A percentile compares a stretch with the other conserved stretches of the same genome.
Conservation (phyloP, 1,284 basidiomycete genomes). For the Rhodotorula glutinis region DNA sequence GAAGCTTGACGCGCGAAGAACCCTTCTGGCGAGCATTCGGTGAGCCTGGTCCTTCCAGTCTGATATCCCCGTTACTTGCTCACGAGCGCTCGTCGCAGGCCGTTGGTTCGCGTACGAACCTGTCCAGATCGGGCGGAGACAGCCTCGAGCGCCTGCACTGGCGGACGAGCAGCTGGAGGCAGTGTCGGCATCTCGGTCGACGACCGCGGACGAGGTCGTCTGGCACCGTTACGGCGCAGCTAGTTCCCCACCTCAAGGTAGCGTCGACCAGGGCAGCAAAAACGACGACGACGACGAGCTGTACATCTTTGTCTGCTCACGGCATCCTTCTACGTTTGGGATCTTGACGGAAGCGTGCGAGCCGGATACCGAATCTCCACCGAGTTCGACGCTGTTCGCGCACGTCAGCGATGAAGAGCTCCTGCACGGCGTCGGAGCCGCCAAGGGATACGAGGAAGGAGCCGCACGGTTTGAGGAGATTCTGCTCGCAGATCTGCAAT, state of each 20-base stretch:
- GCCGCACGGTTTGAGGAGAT: constrained; percentile 61
- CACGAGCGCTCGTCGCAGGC: constrained; percentile 2
- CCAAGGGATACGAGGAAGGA: constrained; percentile 57
- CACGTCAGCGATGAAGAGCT: constrained; percentile 55
- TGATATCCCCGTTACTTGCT: no score
- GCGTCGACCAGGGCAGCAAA: no score
- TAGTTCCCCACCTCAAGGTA: background rate
- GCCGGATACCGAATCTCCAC: background rate
- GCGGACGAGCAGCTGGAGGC: no score
- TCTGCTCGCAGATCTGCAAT: constrained; percentile 50
- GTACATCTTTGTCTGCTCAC: constrained; percentile 62
- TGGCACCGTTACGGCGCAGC: constrained; percentile 34
- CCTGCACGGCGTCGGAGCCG: constrained; percentile 57
- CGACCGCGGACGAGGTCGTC: background rate
- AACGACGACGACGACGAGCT: constrained; percentile 50
- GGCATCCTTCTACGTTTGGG: constrained; percentile 57
- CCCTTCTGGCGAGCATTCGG: constrained; percentile 79
- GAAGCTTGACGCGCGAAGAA: constrained; percentile 70
- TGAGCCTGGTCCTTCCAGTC: no score
- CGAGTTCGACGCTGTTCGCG: constrained; percentile 57
- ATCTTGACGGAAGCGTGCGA: no score
- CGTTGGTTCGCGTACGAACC: constrained; percentile 69
- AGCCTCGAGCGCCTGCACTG: no score
- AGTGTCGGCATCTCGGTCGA: no score
- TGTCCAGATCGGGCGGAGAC: constrained; percentile 52